Evolutionary conservation across 2,329 filamentous ascomycete genomes (phyloP).

Genomic region (Cryphonectria radicalis): DNA sequence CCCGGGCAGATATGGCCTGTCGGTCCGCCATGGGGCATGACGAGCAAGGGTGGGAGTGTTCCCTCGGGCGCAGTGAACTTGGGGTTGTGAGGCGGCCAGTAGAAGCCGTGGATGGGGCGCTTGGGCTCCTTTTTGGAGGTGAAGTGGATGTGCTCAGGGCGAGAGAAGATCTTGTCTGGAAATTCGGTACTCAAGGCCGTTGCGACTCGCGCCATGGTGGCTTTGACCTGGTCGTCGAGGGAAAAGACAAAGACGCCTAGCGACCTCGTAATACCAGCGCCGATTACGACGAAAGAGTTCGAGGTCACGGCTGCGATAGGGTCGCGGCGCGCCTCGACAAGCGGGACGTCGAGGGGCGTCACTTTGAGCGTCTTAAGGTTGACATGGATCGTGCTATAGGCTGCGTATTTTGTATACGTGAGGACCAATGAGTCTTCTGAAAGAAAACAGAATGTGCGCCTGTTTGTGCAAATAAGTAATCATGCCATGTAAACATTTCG

Average conservation of each 20-base stretch:
- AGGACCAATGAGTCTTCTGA: constrained; percentile 42
- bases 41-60: constrained; percentile 52
- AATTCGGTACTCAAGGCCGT: constrained; percentile 40
- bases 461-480: background rate
- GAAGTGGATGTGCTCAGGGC: constrained; percentile 42
- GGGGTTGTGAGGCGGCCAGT: constrained; percentile 54
- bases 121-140: constrained; percentile 35
- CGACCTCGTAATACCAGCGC: constrained; percentile 37
- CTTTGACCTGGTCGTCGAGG: constrained; percentile 31
- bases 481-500: background rate
- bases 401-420: constrained; percentile 28
- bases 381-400: constrained; percentile 32
- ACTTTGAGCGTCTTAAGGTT: constrained; percentile 40
- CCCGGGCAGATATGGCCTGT: constrained; percentile 49
- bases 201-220: constrained; percentile 35
- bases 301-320: constrained; percentile 41
- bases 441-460: constrained; percentile 30
- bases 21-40: constrained; percentile 57
- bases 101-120: constrained; percentile 49
- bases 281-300: constrained; percentile 43
- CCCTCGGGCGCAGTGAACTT: constrained; percentile 43
- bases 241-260: constrained; percentile 42
- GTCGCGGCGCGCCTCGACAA: constrained; percentile 41
- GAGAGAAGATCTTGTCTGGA: constrained; percentile 39
- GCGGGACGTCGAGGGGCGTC: constrained; percentile 37